Percentiles rank a stretch among this genome's conserved stretches.
Evolutionary conservation across 306 rosid genomes (phyloP).

Genomic region (cucumber (Cucumis sativus)): DNA sequence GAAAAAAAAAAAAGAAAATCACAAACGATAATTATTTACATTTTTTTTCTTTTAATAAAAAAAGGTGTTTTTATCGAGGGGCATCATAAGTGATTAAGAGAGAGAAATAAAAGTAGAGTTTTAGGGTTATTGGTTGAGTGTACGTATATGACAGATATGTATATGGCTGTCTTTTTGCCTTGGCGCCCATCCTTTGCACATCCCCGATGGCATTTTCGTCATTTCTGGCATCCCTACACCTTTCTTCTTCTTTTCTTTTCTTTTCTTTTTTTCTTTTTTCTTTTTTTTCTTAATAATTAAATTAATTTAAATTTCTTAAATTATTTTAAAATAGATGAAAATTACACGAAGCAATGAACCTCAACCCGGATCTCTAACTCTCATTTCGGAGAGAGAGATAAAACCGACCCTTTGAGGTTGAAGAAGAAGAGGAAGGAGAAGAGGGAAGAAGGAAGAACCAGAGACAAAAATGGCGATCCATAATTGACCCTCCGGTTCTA

Average conservation of each 20-base stretch:
- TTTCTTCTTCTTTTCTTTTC: no score
- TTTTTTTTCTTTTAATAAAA: no score
- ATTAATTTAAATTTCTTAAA: neutral
- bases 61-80: neutral
- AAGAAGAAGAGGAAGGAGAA: neutral
- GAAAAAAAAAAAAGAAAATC: neutral
- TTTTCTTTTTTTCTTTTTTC: no score
- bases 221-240: neutral
- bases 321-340: neutral
- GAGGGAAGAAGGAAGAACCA: neutral
- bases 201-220: neutral
- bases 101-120: neutral
- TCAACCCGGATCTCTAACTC: constrained; percentile 12
- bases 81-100: neutral
- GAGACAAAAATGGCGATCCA: constrained; percentile 9
- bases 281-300: no score
- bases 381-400: constrained; percentile 1
- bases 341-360: constrained; percentile 3
- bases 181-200: no score
- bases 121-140: constrained; percentile 4
- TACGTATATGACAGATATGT: constrained; percentile 3
- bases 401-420: neutral
- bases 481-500: neutral
- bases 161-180: neutral
- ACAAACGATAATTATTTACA: no score